Evolutionary conservation across 257 asterid species (phyloP).

Genomic region (Solanum tacnaense): DNA sequence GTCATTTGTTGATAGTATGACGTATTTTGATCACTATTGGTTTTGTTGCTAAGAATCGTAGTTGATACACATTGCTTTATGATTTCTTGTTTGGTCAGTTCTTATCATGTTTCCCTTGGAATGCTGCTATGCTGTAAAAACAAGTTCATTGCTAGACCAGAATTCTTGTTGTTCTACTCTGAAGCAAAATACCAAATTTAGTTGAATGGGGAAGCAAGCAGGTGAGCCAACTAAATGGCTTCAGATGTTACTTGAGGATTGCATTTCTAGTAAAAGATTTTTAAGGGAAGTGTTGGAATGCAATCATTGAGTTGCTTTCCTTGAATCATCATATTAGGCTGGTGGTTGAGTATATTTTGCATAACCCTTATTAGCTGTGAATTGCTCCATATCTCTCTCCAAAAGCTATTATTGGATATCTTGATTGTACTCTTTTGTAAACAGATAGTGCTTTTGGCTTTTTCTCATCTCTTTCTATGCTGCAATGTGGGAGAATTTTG

Average conservation of each 20-base stretch:
- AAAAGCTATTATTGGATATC: neutral
- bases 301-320: neutral
- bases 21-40: neutral
- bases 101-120: neutral
- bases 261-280: neutral
- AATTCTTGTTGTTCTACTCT: neutral
- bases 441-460: neutral
- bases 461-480: neutral
- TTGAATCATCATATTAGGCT: neutral
- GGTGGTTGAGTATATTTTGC: neutral
- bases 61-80: neutral
- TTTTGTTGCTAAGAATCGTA: neutral
- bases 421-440: neutral
- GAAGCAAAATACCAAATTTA: neutral
- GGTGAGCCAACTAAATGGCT: neutral
- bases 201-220: neutral
- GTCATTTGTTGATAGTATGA: neutral
- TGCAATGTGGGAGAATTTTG: neutral
- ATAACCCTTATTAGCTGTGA: neutral
- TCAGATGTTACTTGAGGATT: neutral
- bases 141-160: neutral
- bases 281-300: neutral
- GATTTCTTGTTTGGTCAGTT: neutral
- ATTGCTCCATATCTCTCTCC: neutral
- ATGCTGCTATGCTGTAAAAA: neutral